Evolutionary conservation across 805 yeast genomes (phyloP), one percentile per base, ranked within the genome.

Genomic region (Suhomyces tanzawaensis): DNA sequence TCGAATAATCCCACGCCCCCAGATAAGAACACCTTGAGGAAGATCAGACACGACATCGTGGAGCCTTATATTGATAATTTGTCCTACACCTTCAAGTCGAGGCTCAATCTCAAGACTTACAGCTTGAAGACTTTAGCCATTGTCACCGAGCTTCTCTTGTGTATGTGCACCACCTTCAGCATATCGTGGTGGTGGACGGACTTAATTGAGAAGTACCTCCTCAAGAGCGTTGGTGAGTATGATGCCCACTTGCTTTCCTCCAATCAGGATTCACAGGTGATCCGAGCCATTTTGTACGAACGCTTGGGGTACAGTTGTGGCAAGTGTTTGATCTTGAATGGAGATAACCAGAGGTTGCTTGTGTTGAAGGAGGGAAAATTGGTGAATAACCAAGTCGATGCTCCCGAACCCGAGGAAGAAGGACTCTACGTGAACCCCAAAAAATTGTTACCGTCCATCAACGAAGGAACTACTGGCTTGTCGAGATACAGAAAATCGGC

Each of bases 401-500:
- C 19, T n/a, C 25, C 36, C 4, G 46, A 46, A n/a, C 28, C 17
- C 5, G 47, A 49, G 1, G 60, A 53, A 28, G 51, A 52, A 12
- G 69, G 60, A 13, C 39, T 44, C 24, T 63, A 66, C 49, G 47
- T 55, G 39, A 69, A 69, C 52, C 53, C 55, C 1, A 33, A 50
- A 30, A 66, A 72, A 36, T 47, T 77, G 13, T 19, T 39, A 4
- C 63, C 65, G 3, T 49, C 53, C 4, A 60, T 67, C 23, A 53
- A 70, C 36, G 62, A 66, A 4, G 64, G 69, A 0, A 55, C 73
- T 25, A 81, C 48, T 17, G 72, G 91, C 0, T 57, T 77, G 15
- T 76, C 84, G 2, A 67, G 95, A 41, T 61, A 61, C 36, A 72
- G 97, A 38, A 88, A 88, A 54, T 78, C 89, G 1, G 77, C 86